Conservation (phyloP, 2,329 filamentous ascomycete genomes). For the Zymoseptoria pseudotritici region DNA sequence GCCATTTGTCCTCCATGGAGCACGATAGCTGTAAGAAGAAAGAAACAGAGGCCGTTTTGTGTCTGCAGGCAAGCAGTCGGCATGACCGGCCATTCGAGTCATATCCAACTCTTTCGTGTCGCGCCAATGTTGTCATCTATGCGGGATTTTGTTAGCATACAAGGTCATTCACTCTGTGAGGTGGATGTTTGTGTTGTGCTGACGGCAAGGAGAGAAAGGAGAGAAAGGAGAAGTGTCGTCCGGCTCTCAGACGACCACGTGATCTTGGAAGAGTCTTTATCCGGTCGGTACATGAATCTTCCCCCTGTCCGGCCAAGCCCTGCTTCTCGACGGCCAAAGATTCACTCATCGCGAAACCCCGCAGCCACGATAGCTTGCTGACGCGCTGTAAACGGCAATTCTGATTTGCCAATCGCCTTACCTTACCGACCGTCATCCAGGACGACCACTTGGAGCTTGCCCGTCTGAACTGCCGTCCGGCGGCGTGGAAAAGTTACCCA, state of each 20-base stretch:
- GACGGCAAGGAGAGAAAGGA: too few species aligned
- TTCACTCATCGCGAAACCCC: slow-evolving; percentile 21
- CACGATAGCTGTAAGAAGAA: neutral
- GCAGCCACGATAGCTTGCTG: slow-evolving; percentile 28
- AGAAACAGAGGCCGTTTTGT: neutral
- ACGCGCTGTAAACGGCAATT: neutral
- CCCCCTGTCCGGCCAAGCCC: neutral
- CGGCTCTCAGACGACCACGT: neutral
- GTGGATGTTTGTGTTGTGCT: neutral
- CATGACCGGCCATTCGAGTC: neutral
- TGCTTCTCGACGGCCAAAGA: neutral
- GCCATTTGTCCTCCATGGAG: neutral
- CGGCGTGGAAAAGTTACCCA: neutral
- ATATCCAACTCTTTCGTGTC: too few species aligned
- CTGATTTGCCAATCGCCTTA: neutral
- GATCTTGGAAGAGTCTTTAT: neutral
- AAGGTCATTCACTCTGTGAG: neutral
- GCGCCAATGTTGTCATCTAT: too few species aligned
- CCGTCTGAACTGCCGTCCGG: neutral
- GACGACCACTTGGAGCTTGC: neutral
- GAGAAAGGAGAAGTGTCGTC: neutral
- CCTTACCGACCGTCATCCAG: neutral
- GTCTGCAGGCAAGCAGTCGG: neutral
- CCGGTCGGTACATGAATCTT: neutral
- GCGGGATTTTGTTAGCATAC: neutral